Evolutionary conservation across 2,329 filamentous ascomycete genomes (phyloP).

Genomic region (Aspergillus ochraceus): DNA sequence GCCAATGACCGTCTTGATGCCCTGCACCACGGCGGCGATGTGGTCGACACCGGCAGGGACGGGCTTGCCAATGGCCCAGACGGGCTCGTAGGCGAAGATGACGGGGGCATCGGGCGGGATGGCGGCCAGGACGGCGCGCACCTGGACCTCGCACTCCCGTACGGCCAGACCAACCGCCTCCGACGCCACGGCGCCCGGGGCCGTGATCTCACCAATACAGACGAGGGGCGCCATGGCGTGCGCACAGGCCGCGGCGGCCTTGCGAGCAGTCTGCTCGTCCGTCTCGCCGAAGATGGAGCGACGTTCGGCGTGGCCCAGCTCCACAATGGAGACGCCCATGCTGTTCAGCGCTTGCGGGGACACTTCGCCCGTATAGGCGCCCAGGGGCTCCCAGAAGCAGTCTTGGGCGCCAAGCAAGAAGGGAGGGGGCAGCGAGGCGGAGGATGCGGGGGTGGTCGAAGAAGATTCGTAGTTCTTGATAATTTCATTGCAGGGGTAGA

Average conservation of each 20-base stretch:
- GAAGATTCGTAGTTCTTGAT: constrained; percentile 33
- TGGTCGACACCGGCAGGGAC: constrained; percentile 71
- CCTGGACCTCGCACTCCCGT: constrained; percentile 64
- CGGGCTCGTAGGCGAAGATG: constrained; percentile 81
- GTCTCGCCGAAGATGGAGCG: constrained; percentile 71
- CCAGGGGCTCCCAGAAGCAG: constrained; percentile 66
- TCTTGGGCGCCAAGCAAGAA: constrained; percentile 75
- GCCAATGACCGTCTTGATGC: constrained; percentile 58
- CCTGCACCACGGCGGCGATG: constrained; percentile 68
- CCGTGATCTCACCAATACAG: constrained; percentile 72
- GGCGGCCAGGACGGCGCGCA: constrained; percentile 62
- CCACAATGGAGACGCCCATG: constrained; percentile 70
- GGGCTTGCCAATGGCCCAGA: constrained; percentile 81
- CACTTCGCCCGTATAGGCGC: constrained; percentile 76
- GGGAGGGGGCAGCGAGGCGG: constrained; percentile 39
- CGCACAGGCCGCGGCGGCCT: constrained; percentile 66
- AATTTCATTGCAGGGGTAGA: constrained; percentile 50
- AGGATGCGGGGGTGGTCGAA: constrained; percentile 15
- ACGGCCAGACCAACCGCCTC: constrained; percentile 59
- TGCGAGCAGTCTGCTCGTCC: constrained; percentile 65
- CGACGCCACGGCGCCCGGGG: constrained; percentile 47
- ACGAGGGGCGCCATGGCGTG: constrained; percentile 75
- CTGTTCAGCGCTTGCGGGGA: constrained; percentile 67
- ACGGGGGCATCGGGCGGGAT: constrained; percentile 66
- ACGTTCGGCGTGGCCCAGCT: constrained; percentile 79